phyloP scores from a whole-genome alignment of 495 filamentous ascomycete genomes.

The Neurospora tetraspora region DNA sequence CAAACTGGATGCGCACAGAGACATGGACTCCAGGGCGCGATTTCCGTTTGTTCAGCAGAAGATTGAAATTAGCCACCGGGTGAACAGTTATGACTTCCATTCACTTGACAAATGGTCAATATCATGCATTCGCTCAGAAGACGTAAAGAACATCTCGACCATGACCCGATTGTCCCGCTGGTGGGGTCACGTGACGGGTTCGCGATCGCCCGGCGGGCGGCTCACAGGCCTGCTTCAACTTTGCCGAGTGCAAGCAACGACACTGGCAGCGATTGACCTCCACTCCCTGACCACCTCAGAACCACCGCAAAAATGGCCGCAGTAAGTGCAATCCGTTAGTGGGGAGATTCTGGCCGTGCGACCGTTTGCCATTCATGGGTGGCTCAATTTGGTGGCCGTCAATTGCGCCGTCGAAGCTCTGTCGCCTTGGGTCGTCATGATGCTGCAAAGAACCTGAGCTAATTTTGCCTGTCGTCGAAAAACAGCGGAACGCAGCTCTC shows the following conservation, averaged over 20 bases:
- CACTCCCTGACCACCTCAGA: slow-evolving; percentile 32
- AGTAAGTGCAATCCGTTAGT: slow-evolving; percentile 52
- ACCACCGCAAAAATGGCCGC: slow-evolving; percentile 71
- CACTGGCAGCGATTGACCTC: slow-evolving; percentile 34
- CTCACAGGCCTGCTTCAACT: slow-evolving; percentile 13
- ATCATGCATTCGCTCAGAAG: background rate
- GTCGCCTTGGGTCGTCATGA: background rate
- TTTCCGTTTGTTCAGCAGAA: background rate
- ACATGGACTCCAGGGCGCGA: background rate
- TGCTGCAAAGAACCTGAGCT: slow-evolving; percentile 30
- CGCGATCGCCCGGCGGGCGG: slow-evolving; percentile 8
- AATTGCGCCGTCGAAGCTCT: slow-evolving; percentile 2
- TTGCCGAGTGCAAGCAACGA: slow-evolving; percentile 19
- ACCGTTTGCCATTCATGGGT: background rate
- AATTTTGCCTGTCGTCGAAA: slow-evolving; percentile 29
- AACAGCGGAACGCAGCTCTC: slow-evolving; percentile 91
- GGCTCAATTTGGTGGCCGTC: slow-evolving; percentile 1
- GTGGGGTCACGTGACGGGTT: slow-evolving; percentile 19
- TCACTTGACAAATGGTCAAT: background rate
- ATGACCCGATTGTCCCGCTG: background rate
- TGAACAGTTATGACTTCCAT: background rate
- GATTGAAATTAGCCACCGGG: background rate
- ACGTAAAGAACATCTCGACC: background rate
- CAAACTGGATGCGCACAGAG: background rate
- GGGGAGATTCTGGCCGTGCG: background rate